Evolutionary conservation across 2,329 filamentous ascomycete genomes (phyloP), one percentile per base, ranked within the genome.

Genomic region (Mollisia scopiformis): DNA sequence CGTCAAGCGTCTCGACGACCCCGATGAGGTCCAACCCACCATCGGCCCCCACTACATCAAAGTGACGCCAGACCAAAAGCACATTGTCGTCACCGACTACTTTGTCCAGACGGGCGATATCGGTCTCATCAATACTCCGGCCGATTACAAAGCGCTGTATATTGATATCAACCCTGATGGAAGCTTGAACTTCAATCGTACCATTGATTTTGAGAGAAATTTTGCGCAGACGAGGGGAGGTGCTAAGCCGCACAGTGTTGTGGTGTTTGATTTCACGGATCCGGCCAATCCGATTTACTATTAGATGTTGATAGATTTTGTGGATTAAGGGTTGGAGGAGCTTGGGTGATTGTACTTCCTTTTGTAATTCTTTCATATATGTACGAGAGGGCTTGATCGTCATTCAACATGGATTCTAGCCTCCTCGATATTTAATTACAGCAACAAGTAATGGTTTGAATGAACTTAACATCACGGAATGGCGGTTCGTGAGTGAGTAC

Each of bases 11-110:
- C 82, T 88, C 23, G 86, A 88, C 63, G 75, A 88, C 67, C 85
- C 85, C 0, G 72, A 86, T 58, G 82, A 84, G 71, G 72, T 77
- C 30, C 85, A 88, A 72, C 84, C 83, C 21, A 84, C 82, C 61
- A 78, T 87, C 55, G 84, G 85, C 0, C 85, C 85, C 0, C 85
- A 88, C 75, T 88, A 87, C 67, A 76, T 88, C 75, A 88, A 88
- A 77, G 78, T 88, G 61, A 82, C 83, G 4, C 85, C 85, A 0
- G 85, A 88, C 65, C 84, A 87, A 77, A 86, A 86, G 78, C 83
- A 88, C 70, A 73, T 88, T 16, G 77, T 88, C 2, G 84, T 88
- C 14, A 86, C 83, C n/a, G 86, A 86, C 55, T 88, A 88, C 76
- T 88, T 88, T 68, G 83, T 88, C 2, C 84, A 88, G 74, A 83